Evolutionary conservation across 2,329 filamentous ascomycete species (phyloP).

Genomic region (Aspergillus fijiensis): DNA sequence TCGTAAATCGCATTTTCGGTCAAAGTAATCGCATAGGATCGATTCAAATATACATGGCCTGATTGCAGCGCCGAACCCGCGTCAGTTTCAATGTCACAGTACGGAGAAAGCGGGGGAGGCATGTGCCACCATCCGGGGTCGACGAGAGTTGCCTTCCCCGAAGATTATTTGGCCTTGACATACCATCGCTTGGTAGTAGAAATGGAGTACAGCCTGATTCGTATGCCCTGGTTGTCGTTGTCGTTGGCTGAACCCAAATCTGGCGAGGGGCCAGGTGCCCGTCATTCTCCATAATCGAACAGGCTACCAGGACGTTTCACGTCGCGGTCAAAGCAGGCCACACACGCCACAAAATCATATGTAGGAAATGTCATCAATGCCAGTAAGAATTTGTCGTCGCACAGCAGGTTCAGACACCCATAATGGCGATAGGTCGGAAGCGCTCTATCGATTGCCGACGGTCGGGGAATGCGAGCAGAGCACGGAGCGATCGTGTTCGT

Average conservation of each 20-base stretch:
- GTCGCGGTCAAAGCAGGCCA: constrained; percentile 16
- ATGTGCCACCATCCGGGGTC: neutral
- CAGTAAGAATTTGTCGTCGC: neutral
- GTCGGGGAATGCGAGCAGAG: neutral
- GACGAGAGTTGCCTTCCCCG: neutral
- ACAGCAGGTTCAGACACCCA: neutral
- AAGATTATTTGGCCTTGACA: constrained; percentile 16
- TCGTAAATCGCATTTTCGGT: constrained; percentile 51
- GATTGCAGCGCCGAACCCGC: neutral
- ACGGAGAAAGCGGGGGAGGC: neutral
- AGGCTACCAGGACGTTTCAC: constrained; percentile 15
- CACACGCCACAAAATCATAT: constrained; percentile 16
- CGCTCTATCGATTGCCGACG: neutral
- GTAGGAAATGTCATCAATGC: constrained; percentile 11
- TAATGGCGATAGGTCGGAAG: neutral
- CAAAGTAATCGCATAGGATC: constrained; percentile 45
- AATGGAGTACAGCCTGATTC: constrained; percentile 60
- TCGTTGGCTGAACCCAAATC: constrained; percentile 42
- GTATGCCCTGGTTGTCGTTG: constrained; percentile 37
- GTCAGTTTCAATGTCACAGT: constrained; percentile 9
- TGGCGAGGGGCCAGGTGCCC: constrained; percentile 38
- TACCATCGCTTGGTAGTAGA: constrained; percentile 60
- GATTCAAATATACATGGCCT: constrained; percentile 46
- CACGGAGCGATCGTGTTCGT: neutral
- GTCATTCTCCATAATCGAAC: constrained; percentile 35